phyloP scores from a whole-genome alignment of 2,329 filamentous ascomycete genomes.

The Clarireedia paspali region DNA sequence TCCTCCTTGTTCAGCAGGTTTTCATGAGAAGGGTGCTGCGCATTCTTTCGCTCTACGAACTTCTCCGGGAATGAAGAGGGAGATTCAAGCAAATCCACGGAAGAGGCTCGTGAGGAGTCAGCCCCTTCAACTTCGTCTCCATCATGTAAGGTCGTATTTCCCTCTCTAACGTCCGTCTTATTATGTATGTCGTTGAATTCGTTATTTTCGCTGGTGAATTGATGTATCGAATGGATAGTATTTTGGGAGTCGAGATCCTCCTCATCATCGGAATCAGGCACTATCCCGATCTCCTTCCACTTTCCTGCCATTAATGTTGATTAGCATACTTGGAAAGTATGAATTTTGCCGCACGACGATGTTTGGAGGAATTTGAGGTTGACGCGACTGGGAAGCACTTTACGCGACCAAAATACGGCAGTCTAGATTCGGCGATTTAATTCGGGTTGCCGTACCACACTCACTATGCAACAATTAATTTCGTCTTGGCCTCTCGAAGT shows the following conservation, averaged over 20 bases:
- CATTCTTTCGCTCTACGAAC: no score
- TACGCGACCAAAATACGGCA: conserved; percentile 5
- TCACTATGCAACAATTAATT: not conserved
- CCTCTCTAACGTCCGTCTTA: not conserved
- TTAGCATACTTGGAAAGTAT: conserved; percentile 18
- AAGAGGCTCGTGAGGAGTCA: conserved; percentile 5
- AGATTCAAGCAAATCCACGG: conserved; percentile 4
- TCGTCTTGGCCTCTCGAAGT: not conserved
- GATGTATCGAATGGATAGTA: conserved; percentile 2
- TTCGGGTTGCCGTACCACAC: no score
- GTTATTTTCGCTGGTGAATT: conserved; percentile 1
- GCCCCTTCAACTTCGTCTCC: not conserved
- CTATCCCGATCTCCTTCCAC: conserved; percentile 31
- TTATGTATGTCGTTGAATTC: not conserved
- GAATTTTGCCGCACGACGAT: not conserved
- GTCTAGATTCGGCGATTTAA: no score
- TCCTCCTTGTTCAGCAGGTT: no score
- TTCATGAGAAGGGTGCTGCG: no score
- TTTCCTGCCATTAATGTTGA: conserved; percentile 22
- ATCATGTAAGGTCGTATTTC: not conserved
- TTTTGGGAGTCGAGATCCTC: conserved; percentile 22
- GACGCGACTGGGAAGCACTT: conserved; percentile 9
- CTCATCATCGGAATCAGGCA: conserved; percentile 32
- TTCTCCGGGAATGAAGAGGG: not conserved
- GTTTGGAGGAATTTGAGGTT: conserved; percentile 1